Evolutionary conservation across 495 filamentous ascomycete species (phyloP).

Genomic region (Aspergillus egyptiacus): DNA sequence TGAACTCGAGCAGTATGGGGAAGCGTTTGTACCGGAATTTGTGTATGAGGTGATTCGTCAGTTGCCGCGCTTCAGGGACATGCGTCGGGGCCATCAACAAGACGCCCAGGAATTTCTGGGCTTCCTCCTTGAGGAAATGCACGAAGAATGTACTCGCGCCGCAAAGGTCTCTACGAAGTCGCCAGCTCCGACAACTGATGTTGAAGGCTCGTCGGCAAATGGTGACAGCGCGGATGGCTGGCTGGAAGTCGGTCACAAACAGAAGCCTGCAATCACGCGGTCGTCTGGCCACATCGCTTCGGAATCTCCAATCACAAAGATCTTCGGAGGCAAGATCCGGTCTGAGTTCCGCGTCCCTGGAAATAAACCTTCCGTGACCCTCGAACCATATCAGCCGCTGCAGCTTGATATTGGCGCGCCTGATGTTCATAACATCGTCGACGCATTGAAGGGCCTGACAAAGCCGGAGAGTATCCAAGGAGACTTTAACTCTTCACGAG

Average conservation of each 20-base stretch:
- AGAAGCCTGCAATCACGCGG: conserved; percentile 78
- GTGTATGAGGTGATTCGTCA: conserved; percentile 88
- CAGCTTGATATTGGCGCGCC: conserved; percentile 88
- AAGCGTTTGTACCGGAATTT: conserved; percentile 88
- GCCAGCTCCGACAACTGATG: conserved; percentile 37
- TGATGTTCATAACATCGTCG: conserved; percentile 81
- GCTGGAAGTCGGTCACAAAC: conserved; percentile 91
- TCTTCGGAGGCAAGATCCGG: conserved; percentile 87
- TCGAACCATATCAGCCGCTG: conserved; percentile 89
- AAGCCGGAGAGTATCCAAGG: conserved; percentile 78
- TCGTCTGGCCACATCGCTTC: conserved; percentile 69
- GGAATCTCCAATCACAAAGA: conserved; percentile 83
- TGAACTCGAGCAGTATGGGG: conserved; percentile 86
- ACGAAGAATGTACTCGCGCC: conserved; percentile 82
- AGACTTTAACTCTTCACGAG: conserved; percentile 78
- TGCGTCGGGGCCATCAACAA: conserved; percentile 94
- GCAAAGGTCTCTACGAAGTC: conserved; percentile 50
- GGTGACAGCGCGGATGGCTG: conserved; percentile 54
- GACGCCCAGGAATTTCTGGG: conserved; percentile 97
- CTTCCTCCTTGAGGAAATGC: conserved; percentile 84
- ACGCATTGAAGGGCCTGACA: conserved; percentile 82
- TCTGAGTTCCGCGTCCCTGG: conserved; percentile 86
- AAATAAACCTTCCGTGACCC: conserved; percentile 80
- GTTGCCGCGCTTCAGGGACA: conserved; percentile 80
- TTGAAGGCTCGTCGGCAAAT: conserved; percentile 33